These are phyloP conservation scores for Tolypocladium ovalisporum DNA, from an alignment of 2,329 filamentous ascomycete genomes.

Conservation along the genomic window DNA sequence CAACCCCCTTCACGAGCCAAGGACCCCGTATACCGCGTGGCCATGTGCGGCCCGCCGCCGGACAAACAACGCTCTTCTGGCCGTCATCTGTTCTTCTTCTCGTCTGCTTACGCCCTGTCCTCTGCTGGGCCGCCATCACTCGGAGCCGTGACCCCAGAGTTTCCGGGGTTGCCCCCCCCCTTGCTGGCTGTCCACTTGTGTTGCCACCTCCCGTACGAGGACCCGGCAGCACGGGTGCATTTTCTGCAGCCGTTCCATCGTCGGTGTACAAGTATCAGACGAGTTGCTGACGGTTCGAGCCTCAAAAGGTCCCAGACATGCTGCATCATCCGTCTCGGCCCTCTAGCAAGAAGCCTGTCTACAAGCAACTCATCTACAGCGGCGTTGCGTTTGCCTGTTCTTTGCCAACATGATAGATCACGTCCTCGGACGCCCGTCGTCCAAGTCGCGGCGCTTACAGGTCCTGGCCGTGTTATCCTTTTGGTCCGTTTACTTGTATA, in stretches of 20 bases:
- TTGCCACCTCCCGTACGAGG: neutral
- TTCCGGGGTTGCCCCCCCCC: neutral
- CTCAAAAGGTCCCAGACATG: neutral
- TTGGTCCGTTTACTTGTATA: conserved; percentile 77
- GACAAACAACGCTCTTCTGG: neutral
- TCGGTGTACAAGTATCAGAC: no score
- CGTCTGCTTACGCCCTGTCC: neutral
- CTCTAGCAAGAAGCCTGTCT: neutral
- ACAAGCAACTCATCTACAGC: neutral
- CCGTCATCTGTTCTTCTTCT: neutral
- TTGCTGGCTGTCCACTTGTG: neutral
- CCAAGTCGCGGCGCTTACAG: conserved; percentile 84
- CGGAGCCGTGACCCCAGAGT: neutral
- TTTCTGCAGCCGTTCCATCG: neutral
- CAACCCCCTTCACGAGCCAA: neutral
- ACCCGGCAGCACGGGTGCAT: neutral
- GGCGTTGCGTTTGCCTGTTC: neutral
- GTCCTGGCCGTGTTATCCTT: conserved; percentile 85
- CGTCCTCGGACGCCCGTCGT: conserved; percentile 80
- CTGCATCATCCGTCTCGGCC: neutral
- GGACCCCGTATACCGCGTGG: neutral
- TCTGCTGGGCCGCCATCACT: neutral
- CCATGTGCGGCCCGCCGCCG: neutral
- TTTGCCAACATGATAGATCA: conserved; percentile 58
- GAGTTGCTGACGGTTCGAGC: neutral